Evolutionary conservation across 2,329 filamentous ascomycete genomes (phyloP).

Genomic region (Claviceps sp.): DNA sequence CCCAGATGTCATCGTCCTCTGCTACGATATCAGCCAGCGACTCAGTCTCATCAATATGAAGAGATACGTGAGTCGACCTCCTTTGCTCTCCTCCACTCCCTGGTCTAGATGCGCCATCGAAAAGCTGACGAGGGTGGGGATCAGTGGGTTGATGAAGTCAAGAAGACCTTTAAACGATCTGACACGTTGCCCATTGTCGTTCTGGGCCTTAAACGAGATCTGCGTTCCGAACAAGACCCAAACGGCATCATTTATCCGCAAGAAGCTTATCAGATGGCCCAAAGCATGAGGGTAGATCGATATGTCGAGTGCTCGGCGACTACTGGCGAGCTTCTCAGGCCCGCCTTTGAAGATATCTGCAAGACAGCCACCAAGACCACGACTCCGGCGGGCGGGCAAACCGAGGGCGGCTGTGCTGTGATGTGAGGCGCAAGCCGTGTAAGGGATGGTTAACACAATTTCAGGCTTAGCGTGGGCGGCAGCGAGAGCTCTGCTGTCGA

Average conservation of each 20-base stretch:
- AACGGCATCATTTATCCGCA: slow-evolving; percentile 49
- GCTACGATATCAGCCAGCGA: slow-evolving; percentile 48
- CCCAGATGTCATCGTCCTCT: slow-evolving; percentile 45
- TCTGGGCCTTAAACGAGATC: slow-evolving; percentile 46
- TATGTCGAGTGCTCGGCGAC: slow-evolving; percentile 52
- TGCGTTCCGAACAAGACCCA: slow-evolving; percentile 43
- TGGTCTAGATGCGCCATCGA: slow-evolving; percentile 1
- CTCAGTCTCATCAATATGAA: slow-evolving; percentile 45
- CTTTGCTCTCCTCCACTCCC: slow-evolving; percentile 1
- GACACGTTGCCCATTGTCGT: slow-evolving; percentile 41
- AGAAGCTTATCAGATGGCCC: slow-evolving; percentile 42
- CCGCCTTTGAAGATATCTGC: slow-evolving; percentile 49
- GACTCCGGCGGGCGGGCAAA: slow-evolving; percentile 35
- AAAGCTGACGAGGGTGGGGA: not conserved
- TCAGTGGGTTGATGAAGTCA: slow-evolving; percentile 45
- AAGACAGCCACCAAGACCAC: slow-evolving; percentile 37
- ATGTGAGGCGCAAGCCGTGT: slow-evolving; percentile 24
- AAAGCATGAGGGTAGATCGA: slow-evolving; percentile 45
- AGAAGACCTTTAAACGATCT: slow-evolving; percentile 30
- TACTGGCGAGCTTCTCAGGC: slow-evolving; percentile 43
- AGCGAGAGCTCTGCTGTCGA: not conserved
- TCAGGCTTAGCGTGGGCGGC: not conserved
- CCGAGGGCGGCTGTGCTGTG: slow-evolving; percentile 38
- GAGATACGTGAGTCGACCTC: slow-evolving; percentile 30
- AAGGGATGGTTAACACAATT: too few relatives aligned